A percentile compares a stretch with the other conserved stretches of the same genome.
Conservation (phyloP, 495 filamentous ascomycete species). For the Penicillium coffeae region DNA sequence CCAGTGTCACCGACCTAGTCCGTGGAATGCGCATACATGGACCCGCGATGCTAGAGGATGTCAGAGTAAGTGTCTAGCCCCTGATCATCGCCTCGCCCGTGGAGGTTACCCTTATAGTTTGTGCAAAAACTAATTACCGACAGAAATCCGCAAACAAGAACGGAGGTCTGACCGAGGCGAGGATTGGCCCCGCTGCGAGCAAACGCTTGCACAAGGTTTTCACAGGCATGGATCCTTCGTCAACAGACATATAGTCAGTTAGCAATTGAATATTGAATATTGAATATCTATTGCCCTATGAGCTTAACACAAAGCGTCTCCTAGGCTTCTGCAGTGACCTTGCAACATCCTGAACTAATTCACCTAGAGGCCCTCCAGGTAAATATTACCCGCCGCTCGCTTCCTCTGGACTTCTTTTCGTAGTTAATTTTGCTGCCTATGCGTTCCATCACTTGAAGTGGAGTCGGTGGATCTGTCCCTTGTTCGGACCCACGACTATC, state of each 20-base stretch:
- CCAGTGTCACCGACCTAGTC: constrained; percentile 53
- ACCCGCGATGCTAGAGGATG: constrained; percentile 54
- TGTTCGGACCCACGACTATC: neutral
- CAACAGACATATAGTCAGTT: constrained; percentile 60
- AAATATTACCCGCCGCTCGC: neutral
- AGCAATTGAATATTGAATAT: neutral
- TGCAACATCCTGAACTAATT: neutral
- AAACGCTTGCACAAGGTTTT: constrained; percentile 71
- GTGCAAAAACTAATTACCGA: neutral
- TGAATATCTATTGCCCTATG: neutral
- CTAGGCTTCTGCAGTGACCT: neutral
- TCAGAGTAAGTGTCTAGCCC: constrained; percentile 36
- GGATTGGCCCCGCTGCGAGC: constrained; percentile 68
- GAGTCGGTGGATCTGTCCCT: neutral
- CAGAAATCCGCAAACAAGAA: constrained; percentile 65
- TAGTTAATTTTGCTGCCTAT: neutral
- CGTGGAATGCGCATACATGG: constrained; percentile 57
- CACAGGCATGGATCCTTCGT: constrained; percentile 60
- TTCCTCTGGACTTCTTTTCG: neutral
- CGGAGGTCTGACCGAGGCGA: constrained; percentile 60
- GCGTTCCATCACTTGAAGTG: neutral
- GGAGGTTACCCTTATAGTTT: neutral
- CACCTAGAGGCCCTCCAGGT: neutral
- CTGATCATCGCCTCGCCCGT: neutral
- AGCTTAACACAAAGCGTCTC: no score